A percentile compares a stretch with the other conserved stretches of the same genome.
phyloP scores from a whole-genome alignment of 257 asterid species.

The Rehmannia glutinosa region DNA sequence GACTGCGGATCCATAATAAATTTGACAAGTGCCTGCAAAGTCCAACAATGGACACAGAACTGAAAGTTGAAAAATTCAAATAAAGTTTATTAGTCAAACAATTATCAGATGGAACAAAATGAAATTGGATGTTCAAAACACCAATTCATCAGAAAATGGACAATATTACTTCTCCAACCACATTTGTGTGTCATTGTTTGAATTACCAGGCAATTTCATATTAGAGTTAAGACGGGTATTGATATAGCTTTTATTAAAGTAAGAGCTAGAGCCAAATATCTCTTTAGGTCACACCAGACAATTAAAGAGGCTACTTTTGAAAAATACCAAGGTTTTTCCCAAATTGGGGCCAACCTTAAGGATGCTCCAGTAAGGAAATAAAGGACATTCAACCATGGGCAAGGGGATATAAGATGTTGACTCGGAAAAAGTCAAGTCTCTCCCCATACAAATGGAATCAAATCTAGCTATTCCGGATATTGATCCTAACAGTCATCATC shows the following conservation, averaged over 20 bases:
- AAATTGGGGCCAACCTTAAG: not conserved
- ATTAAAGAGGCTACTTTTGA: not conserved
- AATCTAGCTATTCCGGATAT: not conserved
- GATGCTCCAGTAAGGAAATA: not conserved
- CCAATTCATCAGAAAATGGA: not conserved
- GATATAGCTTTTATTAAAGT: not conserved
- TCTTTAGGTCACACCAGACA: not conserved
- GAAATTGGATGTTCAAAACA: conserved; percentile 7
- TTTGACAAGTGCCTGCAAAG: conserved; percentile 20
- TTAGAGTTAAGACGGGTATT: not conserved
- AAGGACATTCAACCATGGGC: not conserved
- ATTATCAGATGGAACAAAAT: conserved; percentile 15
- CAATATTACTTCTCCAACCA: not conserved
- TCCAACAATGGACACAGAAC: conserved; percentile 17
- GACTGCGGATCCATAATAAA: conserved; percentile 57
- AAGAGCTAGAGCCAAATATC: not conserved
- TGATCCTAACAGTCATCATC: too few relatives aligned
- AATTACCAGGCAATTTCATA: not conserved
- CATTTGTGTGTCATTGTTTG: not conserved
- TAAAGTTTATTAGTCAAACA: conserved; percentile 3
- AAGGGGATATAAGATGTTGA: not conserved
- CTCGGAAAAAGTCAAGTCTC: not conserved
- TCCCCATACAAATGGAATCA: not conserved
- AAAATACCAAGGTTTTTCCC: not conserved
- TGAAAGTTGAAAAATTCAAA: conserved; percentile 23